phyloP scores from a whole-genome alignment of 768 basidiomycete genomes.

The Rickenella mellea region DNA sequence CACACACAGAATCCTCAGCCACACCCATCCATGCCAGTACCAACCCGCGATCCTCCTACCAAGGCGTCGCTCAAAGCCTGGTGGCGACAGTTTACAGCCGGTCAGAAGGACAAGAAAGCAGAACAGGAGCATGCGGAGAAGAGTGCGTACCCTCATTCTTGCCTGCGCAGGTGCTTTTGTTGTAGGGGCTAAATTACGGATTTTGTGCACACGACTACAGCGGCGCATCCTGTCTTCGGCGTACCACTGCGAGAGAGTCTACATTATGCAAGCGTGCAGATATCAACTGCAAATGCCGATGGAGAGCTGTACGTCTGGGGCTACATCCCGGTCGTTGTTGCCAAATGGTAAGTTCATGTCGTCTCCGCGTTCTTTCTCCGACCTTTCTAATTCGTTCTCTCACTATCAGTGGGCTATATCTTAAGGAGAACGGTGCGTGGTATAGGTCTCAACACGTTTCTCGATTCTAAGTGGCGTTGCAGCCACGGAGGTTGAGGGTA shows the following conservation, averaged over 20 bases:
- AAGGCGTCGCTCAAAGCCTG: conserved; percentile 66
- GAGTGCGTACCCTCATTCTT: too few species aligned
- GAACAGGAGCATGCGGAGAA: conserved; percentile 4
- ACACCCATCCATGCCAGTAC: too few species aligned
- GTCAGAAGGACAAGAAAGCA: conserved; percentile 53
- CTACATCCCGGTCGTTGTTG: conserved; percentile 93
- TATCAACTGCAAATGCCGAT: conserved; percentile 76
- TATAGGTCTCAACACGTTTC: too few species aligned
- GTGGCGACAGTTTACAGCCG: conserved; percentile 71
- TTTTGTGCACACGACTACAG: conserved; percentile 6
- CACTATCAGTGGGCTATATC: conserved; percentile 71
- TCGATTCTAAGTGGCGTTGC: conserved; percentile 2
- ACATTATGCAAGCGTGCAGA: conserved; percentile 84
- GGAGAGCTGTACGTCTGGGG: conserved; percentile 89
- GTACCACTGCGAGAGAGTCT: conserved; percentile 78
- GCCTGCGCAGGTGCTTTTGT: too few species aligned
- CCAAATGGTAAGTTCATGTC: conserved; percentile 69
- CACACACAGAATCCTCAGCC: too few species aligned
- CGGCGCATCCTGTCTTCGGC: conserved; percentile 63
- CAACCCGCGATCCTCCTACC: conserved; percentile 34
- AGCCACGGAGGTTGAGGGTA: conserved; percentile 88
- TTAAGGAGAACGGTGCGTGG: conserved; percentile 84
- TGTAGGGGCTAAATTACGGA: too few species aligned
- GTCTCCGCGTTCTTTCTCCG: neutral
- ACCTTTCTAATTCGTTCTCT: neutral